Base-by-base conservation (phyloP, 208 protist genomes). In the Leishmania tarentolae region DNA sequence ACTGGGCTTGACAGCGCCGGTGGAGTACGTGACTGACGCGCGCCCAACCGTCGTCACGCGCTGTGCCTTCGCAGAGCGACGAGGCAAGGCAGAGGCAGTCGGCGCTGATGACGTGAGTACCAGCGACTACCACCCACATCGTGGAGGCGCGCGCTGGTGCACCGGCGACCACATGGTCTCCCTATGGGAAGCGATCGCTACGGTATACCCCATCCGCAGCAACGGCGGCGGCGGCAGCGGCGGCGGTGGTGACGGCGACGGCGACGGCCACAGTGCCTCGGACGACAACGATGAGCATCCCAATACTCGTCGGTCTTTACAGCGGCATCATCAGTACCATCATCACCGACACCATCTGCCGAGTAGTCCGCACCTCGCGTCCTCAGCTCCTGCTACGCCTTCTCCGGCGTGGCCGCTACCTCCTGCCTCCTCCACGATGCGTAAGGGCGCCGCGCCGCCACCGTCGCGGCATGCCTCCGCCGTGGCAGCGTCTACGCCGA, bases 11-110 rank as follows among this genome's bases (percentile, higher is more conserved):
- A 84, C 80, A 15, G 79, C 83, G 1, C 75, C 87, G 21, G 87
- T 91, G 40, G 89, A 92, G 76, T 88, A 83, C 78, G 83, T 95
- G 46, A 72, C 46, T 56, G 82, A 73, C 15, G 68, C 35, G 7
- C 66, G 44, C 8, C 52, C 66, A 7, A 66, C 79, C 24, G 37
- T 46, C 24, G 72, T 86, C 24, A 82, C 78, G 19, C 82, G 61
- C 8, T 61, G 73, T 21, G 44, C 31, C 40, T 85, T 81, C 40
- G 80, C 80, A 46, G 75, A 57, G 40, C 2, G 74, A 17, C 56
- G 57, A 42, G 42, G 35, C 31, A 37, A 69, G 24, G 35, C 47
- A 47, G 47, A 47, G 56, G 53, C 7, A 28, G 59, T 66, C 44
- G 35, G 21, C 37, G n/a, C 42, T 24, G 42, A 28, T 71, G 37